Evolutionary conservation across 1,284 basidiomycete genomes (phyloP), one percentile per base, ranked within the genome.

Genomic region (Apiotrichum veenhuisii): DNA sequence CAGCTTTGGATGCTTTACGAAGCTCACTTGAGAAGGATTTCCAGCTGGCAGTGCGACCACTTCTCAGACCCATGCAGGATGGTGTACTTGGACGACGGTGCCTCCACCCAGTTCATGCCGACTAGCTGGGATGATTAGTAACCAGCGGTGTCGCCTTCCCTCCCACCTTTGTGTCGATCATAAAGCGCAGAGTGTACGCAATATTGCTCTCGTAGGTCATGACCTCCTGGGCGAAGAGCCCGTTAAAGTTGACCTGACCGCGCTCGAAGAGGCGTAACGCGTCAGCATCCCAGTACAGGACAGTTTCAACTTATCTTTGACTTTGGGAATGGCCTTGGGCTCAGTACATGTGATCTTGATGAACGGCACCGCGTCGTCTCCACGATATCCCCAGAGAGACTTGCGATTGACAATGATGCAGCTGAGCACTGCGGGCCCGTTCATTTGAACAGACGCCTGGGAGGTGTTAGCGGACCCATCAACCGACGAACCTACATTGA

Each of bases 91-190:
- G 89, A 88, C 1, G 86, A 85, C 2, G 88, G 87, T 20, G 92
- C 79, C 75, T 96, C 91, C 41, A 97, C 87, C 93, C 93, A 97
- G 71, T 95, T 97, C 93, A 97, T 97, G 4, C 93, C 93, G 43
- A 93, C 86, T 23, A 97, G 84, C 89, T 94, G 62, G 33, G 46
- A 34, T 20, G 26, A 27, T 12, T 11, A 22, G 3, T 36, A 23
- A 2, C 9, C 23, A 3, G 26, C 18, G 22, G 26, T 26, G 18
- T 20, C 23, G 7, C 10, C 23, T 4, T 30, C n/a, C n/a, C n/a
- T 54, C 73, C 44, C 37, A 90, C 91, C 80, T 91, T 87, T 5
- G 89, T 88, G 69, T 97, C 94, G 61, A 97, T 92, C 93, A 97
- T 97, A 74, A 96, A 97, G 5, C 94, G 85, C 45, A 97, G 78